Evolutionary conservation across 805 yeast genomes (phyloP), one percentile per base, ranked within the genome.

Genomic region (Suhomyces xylopsoci): DNA sequence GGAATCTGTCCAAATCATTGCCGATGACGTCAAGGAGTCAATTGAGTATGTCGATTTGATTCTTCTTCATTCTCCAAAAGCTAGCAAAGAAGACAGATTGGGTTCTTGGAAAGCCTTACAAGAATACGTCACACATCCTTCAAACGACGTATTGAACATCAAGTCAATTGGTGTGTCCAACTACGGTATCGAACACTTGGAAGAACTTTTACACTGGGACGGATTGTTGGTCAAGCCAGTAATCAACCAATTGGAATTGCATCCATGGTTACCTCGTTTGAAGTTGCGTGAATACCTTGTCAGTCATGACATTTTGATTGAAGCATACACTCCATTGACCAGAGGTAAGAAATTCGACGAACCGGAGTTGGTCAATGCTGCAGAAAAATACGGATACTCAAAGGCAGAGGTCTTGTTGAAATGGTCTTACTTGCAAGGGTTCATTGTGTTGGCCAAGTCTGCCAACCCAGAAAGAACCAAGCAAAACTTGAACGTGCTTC

Each of bases 311-410:
- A 80, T 91, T 41, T 69, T 75, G 5, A 81, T 86, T 9, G 90
- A 88, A 65, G 92, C 96, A 0, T 91, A 81, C 69, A 84, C 94
- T 7, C 97, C 97, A 7, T 78, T 91, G 62, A 84, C 87, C 1
- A 79, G 79, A 54, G 90, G 93, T 7, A 63, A 65, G 45, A 81
- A 83, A 60, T 65, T 84, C 45, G 65, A 76, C 43, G 88, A 86
- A 65, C 81, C 83, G 1, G 78, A 69, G 47, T 73, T 88, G 48
- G 62, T 68, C 20, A 66, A 62, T 30, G 73, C 87, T 55, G 82
- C 85, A 36, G 63, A 74, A 41, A 78, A 76, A 52, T 78, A 78
- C 41, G 74, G 75, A 2, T 76, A 79, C 30, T 62, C 85, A 7
- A 73, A 80, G 17, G 86, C 85, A 4, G 90, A 87, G 62, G 79